phyloP scores from a whole-genome alignment of 768 basidiomycete genomes.

The Antrodiella citrinella region DNA sequence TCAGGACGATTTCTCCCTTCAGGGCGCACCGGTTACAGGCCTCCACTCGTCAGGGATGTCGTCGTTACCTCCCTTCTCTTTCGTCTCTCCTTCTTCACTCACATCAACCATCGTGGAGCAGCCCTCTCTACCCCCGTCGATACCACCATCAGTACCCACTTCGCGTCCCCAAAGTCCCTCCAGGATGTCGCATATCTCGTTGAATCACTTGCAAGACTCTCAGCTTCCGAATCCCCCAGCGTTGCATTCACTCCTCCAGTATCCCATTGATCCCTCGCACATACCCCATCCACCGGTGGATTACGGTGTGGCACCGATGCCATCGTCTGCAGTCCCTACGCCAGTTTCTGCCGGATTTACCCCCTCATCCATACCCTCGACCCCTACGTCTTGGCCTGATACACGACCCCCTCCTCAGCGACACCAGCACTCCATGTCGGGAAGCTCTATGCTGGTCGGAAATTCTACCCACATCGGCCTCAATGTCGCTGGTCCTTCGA shows the following conservation, averaged over 20 bases:
- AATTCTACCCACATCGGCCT: constrained; percentile 9
- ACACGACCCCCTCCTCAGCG: constrained; percentile 6
- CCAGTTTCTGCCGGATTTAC: background rate
- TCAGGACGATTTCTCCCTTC: constrained; percentile 30
- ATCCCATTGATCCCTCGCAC: background rate
- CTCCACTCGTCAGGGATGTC: constrained; percentile 13
- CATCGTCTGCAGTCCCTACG: background rate
- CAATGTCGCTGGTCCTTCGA: constrained; percentile 10
- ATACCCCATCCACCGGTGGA: background rate
- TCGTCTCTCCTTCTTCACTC: constrained; percentile 11
- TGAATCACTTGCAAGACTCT: constrained; percentile 14
- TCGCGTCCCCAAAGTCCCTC: constrained; percentile 21
- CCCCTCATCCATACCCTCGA: background rate
- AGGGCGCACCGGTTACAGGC: constrained; percentile 10
- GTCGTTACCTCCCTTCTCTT: constrained; percentile 18
- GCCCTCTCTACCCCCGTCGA: constrained; percentile 20
- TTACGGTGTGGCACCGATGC: background rate
- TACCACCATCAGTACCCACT: constrained; percentile 19
- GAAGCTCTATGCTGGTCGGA: constrained; percentile 10
- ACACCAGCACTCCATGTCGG: constrained; percentile 16
- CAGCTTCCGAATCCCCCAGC: constrained; percentile 7
- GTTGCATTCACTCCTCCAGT: constrained; percentile 3
- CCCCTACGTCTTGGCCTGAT: constrained; percentile 12
- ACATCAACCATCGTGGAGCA: constrained; percentile 22
- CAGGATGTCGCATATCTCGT: constrained; percentile 11